Evolutionary conservation across 495 filamentous ascomycete genomes (phyloP), one percentile per base, ranked within the genome.

Genomic region (Peziza echinospora): DNA sequence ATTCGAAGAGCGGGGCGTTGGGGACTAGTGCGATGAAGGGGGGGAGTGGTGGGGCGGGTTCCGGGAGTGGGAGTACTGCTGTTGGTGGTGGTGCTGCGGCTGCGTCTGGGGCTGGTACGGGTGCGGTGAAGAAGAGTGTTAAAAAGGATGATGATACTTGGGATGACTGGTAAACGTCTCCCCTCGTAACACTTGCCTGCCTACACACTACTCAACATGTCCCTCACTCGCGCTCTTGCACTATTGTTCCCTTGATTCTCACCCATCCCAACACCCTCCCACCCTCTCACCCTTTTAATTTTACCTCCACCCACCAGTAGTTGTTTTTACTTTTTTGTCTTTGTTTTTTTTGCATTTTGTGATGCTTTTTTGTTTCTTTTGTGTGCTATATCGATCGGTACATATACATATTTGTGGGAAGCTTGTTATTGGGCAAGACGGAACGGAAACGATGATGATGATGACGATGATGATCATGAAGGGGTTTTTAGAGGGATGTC

Each of bases 21-120:
- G 65, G 65, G 17, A 67, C 65, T 26, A 59, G 58, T 45, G 64
- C 65, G 21, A 58, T 64, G 48, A 60, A 56, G 43, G 51, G 45
- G 4, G 48, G 41, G n/a, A 41, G 45, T n/a, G 43, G 45, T 21
- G 16, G n/a, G 41, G 19, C 30, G 19, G 30, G 30, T 13, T 13
- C 30, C 13, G 30, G 30, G 30, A 37, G 30, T 17, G 19, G 2
- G 19, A 17, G 13, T 37, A n/a, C 26, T 34, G 30, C 30, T 37
- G 13, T n/a, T 19, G 44, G 19, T 28, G 48, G 22, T 9, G 44
- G 26, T 37, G 54, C 34, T 24, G 47, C 26, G 39, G 43, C 30
- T 43, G 40, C 21, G 8, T 4, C 44, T n/a, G 48, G 22, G n/a
- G 44, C 25, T 37, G 54, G 42, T 24, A 49, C 26, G 39, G 43